Evolutionary conservation across 495 filamentous ascomycete species (phyloP), one percentile per base, ranked within the genome.

Genomic region (Tuber melanosporum): DNA sequence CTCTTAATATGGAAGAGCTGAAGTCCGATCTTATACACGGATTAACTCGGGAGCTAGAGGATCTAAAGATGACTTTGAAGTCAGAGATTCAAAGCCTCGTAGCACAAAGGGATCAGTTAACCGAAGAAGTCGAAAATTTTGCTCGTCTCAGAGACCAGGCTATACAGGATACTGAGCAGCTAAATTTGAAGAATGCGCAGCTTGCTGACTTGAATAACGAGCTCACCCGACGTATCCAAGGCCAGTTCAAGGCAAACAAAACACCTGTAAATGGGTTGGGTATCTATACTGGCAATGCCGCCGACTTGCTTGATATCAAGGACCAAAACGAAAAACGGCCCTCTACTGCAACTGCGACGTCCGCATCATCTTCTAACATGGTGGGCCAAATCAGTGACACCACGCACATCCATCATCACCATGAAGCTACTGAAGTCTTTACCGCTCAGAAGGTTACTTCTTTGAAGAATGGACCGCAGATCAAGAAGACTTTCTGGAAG

Each of bases 401-500:
- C 75, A 80, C 71, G 17, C 71, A 73, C 5, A 57, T 71, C n/a
- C 78, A 77, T 62, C 77, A 81, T 70, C 70, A 39, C 70, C 80
- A 72, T 45, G 89, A 90, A n/a, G 91, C 92, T 32, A 87, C 85
- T 1, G 92, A 93, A 74, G 86, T 94, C 74, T 86, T 94, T 47
- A 86, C 90, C 69, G 92, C 93, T 20, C 94, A 95, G 41, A 95
- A 97, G 74, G 91, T 98, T 39, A 91, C 81, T 97, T 77, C 82
- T 42, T 77, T 78, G 41, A 82, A 83, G 72, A 78, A 81, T 19
- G 79, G 82, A 2, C 79, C 77, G 15, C 75, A 78, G 26, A 75
- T 78, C 71, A 83, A 83, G 91, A 97, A 94, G 86, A 97, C 97
- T 83, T 97, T 97, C 86, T 98, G 95, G 95, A 97, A 97, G 88